These are phyloP conservation scores for Saksenaea oblongispora DNA, from an alignment of 371 early-diverging fungal genomes.

Conservation along the genomic window DNA sequence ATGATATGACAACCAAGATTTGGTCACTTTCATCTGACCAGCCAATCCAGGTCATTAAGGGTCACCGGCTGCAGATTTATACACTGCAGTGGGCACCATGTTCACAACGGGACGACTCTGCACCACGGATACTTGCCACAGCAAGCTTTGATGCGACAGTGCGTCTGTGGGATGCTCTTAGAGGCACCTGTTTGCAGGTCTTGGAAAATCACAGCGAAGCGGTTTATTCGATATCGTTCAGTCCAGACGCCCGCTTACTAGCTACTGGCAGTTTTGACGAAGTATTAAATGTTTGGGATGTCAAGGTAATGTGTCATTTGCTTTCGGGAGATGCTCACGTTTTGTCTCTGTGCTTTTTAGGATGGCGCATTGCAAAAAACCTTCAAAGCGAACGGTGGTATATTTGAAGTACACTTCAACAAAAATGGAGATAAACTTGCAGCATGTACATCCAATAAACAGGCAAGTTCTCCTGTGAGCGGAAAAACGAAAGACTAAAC, in stretches of 20 bases:
- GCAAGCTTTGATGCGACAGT: constrained; percentile 91
- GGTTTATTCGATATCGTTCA: constrained; percentile 87
- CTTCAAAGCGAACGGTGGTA: constrained; percentile 69
- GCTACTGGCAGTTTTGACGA: constrained; percentile 91
- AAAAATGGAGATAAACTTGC: constrained; percentile 58
- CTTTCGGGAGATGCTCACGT: neutral
- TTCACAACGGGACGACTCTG: constrained; percentile 22
- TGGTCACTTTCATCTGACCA: constrained; percentile 46
- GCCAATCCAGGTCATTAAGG: constrained; percentile 62
- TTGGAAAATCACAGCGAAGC: constrained; percentile 78
- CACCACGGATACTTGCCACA: constrained; percentile 65
- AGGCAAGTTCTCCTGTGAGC: constrained; percentile 23
- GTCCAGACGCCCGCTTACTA: constrained; percentile 79
- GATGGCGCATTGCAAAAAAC: constrained; percentile 69
- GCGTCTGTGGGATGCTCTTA: constrained; percentile 86
- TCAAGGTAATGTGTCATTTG: constrained; percentile 50
- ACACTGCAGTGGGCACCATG: constrained; percentile 75
- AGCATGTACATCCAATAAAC: constrained; percentile 56
- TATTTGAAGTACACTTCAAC: constrained; percentile 80
- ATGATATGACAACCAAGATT: constrained; percentile 86
- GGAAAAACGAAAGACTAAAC: neutral
- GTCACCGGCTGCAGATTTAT: constrained; percentile 81
- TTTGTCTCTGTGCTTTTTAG: constrained; percentile 23
- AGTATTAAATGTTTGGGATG: constrained; percentile 77
- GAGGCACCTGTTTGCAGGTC: constrained; percentile 71